Evolutionary conservation across 371 early-diverging fungal species (phyloP).

Genomic region (Sporodiniella umbellata): DNA sequence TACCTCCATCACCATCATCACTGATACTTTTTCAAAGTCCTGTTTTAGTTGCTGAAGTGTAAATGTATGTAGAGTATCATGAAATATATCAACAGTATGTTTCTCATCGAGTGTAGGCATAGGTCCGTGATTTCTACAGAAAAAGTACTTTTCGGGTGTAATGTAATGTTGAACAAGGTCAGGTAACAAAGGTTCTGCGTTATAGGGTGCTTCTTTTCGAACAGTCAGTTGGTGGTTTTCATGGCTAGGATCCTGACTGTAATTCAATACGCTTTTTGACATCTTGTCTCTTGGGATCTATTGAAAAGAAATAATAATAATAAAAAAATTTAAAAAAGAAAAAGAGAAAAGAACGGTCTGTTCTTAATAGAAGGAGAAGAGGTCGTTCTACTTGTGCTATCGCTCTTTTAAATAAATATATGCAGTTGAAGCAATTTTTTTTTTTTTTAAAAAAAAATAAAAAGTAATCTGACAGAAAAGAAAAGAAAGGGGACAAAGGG

Average conservation of each 20-base stretch:
- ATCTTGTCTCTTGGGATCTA: too few relatives aligned
- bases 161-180: slow-evolving; percentile 51
- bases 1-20: slow-evolving; percentile 49
- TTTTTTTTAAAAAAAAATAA: too few relatives aligned
- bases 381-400: too few relatives aligned
- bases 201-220: slow-evolving; percentile 51
- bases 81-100: slow-evolving; percentile 39
- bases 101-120: slow-evolving; percentile 67
- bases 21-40: slow-evolving; percentile 25
- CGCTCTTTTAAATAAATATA: too few relatives aligned
- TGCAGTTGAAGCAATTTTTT: too few relatives aligned
- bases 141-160: slow-evolving; percentile 52
- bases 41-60: slow-evolving; percentile 47
- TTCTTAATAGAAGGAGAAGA: too few relatives aligned
- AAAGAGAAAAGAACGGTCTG: too few relatives aligned
- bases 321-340: too few relatives aligned
- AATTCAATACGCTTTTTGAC: slow-evolving; percentile 20
- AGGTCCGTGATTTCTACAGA: slow-evolving; percentile 83
- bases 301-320: too few relatives aligned
- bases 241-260: slow-evolving; percentile 29
- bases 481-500: background rate
- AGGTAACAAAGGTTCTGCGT: slow-evolving; percentile 51
- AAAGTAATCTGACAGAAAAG: too few relatives aligned
- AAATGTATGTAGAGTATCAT: slow-evolving; percentile 14
- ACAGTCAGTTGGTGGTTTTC: slow-evolving; percentile 22